These are phyloP conservation scores for Cyberlindnera subsufficiens DNA, from an alignment of 805 yeast species.

Conservation along the genomic window DNA sequence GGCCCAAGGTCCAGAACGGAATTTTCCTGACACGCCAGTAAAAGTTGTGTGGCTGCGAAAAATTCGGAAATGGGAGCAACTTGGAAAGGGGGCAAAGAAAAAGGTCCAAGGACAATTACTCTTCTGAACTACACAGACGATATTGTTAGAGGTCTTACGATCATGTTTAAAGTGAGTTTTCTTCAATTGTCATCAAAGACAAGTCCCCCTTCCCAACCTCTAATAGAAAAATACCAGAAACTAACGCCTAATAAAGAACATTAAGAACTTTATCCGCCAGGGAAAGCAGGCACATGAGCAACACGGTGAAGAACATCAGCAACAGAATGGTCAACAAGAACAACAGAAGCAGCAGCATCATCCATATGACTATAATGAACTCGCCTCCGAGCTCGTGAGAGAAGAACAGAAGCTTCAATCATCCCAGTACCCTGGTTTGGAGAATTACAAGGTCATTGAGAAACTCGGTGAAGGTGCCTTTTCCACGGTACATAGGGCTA, in stretches of 20 bases:
- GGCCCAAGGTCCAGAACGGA: no score
- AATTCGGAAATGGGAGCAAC: neutral
- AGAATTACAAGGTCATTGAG: conserved; percentile 28
- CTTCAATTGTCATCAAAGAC: neutral
- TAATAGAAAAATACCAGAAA: neutral
- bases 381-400: conserved; percentile 22
- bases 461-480: conserved; percentile 85
- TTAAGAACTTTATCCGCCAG: conserved; percentile 38
- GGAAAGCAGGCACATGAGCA: conserved; percentile 32
- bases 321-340: neutral
- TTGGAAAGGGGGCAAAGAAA: no score
- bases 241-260: conserved; percentile 24
- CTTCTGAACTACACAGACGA: no score
- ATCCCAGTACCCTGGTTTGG: conserved; percentile 22
- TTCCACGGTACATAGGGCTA: conserved; percentile 75
- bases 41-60: neutral
- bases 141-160: no score
- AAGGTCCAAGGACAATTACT: no score
- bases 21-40: no score
- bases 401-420: conserved; percentile 19
- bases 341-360: neutral
- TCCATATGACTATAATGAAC: conserved; percentile 20
- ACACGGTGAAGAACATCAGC: neutral
- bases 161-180: neutral
- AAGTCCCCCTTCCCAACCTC: neutral